Percentiles rank a stretch among this genome's conserved stretches.
Conservation (phyloP, 2,329 filamentous ascomycete species). For the Cladosporium sp. region DNA sequence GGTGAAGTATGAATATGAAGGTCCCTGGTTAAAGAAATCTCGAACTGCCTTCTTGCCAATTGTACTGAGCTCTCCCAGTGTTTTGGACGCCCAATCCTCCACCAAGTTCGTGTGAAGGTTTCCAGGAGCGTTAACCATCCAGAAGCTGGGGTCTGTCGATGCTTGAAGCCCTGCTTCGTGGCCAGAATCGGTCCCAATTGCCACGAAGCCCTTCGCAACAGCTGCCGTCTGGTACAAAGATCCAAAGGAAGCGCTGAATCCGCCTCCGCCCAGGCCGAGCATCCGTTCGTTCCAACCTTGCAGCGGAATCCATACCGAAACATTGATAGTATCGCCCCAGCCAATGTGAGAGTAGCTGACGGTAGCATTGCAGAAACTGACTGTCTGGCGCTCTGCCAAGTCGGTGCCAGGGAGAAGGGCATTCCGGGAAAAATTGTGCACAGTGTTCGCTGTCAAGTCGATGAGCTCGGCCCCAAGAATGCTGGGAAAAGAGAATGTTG, state of each 20-base stretch:
- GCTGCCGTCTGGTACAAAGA: slow-evolving; percentile 17
- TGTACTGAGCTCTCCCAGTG: slow-evolving; percentile 29
- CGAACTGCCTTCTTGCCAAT: slow-evolving; percentile 27
- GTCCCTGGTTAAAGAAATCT: slow-evolving; percentile 27
- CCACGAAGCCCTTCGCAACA: slow-evolving; percentile 13
- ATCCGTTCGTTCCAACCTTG: slow-evolving; percentile 29
- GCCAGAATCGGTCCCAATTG: slow-evolving; percentile 12
- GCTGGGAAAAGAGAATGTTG: no score
- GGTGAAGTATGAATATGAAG: slow-evolving; percentile 32
- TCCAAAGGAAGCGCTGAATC: slow-evolving; percentile 17
- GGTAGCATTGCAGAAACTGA: slow-evolving; percentile 25
- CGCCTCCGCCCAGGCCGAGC: slow-evolving; percentile 32
- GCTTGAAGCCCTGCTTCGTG: not conserved
- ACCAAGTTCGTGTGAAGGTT: slow-evolving; percentile 30
- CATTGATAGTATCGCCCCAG: slow-evolving; percentile 18
- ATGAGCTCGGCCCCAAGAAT: not conserved
- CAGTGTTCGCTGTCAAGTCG: not conserved
- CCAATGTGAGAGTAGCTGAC: slow-evolving; percentile 16
- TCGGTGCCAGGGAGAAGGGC: slow-evolving; percentile 1
- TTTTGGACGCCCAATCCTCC: slow-evolving; percentile 29
- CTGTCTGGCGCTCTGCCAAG: not conserved
- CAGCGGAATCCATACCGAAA: slow-evolving; percentile 28
- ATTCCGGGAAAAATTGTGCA: not conserved
- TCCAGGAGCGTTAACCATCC: slow-evolving; percentile 23
- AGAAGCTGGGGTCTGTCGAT: slow-evolving; percentile 12